phyloP scores from a whole-genome alignment of 805 yeast species.

The Zygosaccharomyces siamensis region DNA sequence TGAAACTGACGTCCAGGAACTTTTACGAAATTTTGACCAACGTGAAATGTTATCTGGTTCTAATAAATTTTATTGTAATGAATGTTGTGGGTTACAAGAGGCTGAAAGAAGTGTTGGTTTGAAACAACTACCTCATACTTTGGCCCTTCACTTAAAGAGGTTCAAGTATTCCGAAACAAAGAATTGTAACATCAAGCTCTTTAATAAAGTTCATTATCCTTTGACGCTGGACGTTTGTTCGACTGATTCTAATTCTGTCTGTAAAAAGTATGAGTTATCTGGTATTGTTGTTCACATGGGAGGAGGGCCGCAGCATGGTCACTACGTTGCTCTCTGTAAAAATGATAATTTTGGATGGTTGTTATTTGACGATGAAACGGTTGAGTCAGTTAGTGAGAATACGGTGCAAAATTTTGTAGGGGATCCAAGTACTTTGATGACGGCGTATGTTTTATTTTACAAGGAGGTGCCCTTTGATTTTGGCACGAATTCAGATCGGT shows the following conservation, averaged over 20 bases:
- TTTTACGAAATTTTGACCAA: constrained; percentile 51
- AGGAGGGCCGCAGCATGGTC: constrained; percentile 97
- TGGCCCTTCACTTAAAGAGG: constrained; percentile 83
- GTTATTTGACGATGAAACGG: constrained; percentile 91
- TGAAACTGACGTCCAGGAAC: constrained; percentile 59
- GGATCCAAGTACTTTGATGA: constrained; percentile 78
- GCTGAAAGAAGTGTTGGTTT: constrained; percentile 87
- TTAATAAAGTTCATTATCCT: constrained; percentile 81
- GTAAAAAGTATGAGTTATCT: constrained; percentile 69
- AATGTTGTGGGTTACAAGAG: constrained; percentile 85
- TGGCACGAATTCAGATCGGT: constrained; percentile 14
- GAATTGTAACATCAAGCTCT: constrained; percentile 77
- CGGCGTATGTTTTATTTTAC: constrained; percentile 88
- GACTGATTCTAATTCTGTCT: constrained; percentile 41
- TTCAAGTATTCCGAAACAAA: constrained; percentile 85
- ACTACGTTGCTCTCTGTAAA: constrained; percentile 82
- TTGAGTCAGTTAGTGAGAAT: constrained; percentile 77
- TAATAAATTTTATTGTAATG: constrained; percentile 90
- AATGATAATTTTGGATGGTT: constrained; percentile 81
- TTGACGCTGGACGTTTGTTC: constrained; percentile 58
- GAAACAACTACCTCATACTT: constrained; percentile 66
- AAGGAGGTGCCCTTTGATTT: constrained; percentile 42
- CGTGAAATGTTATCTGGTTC: constrained; percentile 80
- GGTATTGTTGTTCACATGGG: constrained; percentile 93
- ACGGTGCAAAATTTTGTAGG: constrained; percentile 86